Base-by-base conservation (phyloP, 2,329 filamentous ascomycete genomes). In the Epicoccum sorghinum region DNA sequence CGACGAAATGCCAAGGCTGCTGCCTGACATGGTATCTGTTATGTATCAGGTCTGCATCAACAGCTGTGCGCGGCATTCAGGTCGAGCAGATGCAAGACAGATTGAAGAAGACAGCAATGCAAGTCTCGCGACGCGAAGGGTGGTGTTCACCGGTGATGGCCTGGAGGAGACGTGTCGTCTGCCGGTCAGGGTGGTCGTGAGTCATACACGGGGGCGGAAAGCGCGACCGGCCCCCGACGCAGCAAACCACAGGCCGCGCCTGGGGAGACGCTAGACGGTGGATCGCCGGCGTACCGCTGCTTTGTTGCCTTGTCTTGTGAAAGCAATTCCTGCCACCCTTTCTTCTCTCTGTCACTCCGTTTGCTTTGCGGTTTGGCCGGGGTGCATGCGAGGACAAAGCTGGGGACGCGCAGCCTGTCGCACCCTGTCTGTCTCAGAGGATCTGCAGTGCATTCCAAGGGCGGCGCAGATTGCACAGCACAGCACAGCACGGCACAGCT, bases 341-440 rank as follows among this genome's bases (percentile, higher is more conserved):
- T 37, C 23, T 41, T 47, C 23, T 48, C 53, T 49, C 49, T 47
- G 44, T 54, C 50, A 50, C 55, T 48, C 47, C 29, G 57, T 47
- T 54, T 18, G 24, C 29, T 52, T 47, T 47, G 52, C 47, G 23
- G 22, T 42, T 40, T 43, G 35, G 42, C 43, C 36, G 49, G 51
- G 38, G 53, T 50, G 55, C 50, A 47, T 52, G 55, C 47, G 50
- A 51, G 44, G 46, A 54, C 51, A 43, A 52, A 55, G 57, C 42
- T 45, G 49, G 50, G 52, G 50, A 55, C 50, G 57, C 57, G 57
- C 55, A 61, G 56, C 29, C 32, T 50, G 58, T 58, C 49, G 57
- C 61, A 59, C 57, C 9, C 44, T 57, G 64, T 64, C 44, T 57
- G 64, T 64, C 57, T 65, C 61, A 61, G 62, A 25, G 41, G 22